Evolutionary conservation across 192 early-diverging fungal species (phyloP).

Genomic region (Coemansia sp.): DNA sequence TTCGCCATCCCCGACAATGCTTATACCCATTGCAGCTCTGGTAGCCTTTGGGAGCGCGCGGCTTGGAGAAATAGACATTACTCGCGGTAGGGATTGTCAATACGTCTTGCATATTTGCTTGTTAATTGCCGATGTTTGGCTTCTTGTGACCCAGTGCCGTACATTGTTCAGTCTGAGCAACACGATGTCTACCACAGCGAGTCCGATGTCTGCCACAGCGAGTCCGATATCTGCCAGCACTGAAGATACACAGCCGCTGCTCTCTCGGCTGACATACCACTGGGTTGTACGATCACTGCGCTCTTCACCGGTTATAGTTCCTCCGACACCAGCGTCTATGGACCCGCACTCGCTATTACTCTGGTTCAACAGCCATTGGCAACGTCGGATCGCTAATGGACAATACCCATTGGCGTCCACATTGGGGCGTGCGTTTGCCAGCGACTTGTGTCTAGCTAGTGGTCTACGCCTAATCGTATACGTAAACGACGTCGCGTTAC

Average conservation of each 20-base stretch:
- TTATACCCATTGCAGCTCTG: not conserved
- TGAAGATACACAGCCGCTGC: not conserved
- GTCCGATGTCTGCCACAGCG: not conserved
- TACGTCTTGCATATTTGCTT: not conserved
- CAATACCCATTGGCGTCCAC: conserved; percentile 13
- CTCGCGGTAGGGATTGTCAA: not conserved
- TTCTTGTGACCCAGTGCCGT: conserved; percentile 6
- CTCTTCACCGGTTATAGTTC: not conserved
- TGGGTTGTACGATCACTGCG: conserved; percentile 31
- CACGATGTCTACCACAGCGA: not conserved
- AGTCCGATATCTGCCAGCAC: not conserved
- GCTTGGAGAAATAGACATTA: not conserved
- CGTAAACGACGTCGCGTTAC: conserved; percentile 16
- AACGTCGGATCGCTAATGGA: not conserved
- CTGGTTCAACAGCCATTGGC: conserved; percentile 20
- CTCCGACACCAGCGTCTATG: conserved; percentile 4
- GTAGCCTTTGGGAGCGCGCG: not conserved
- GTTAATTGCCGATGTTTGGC: conserved; percentile 1
- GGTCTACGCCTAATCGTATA: conserved; percentile 31
- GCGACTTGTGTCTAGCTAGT: conserved; percentile 20
- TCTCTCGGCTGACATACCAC: conserved; percentile 39
- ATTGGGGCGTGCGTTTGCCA: conserved; percentile 20
- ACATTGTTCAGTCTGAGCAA: not conserved
- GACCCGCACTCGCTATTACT: not conserved
- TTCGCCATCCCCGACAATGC: not conserved